Conservation (phyloP, 2,329 filamentous ascomycete genomes). For the Fusarium verrucosum region DNA sequence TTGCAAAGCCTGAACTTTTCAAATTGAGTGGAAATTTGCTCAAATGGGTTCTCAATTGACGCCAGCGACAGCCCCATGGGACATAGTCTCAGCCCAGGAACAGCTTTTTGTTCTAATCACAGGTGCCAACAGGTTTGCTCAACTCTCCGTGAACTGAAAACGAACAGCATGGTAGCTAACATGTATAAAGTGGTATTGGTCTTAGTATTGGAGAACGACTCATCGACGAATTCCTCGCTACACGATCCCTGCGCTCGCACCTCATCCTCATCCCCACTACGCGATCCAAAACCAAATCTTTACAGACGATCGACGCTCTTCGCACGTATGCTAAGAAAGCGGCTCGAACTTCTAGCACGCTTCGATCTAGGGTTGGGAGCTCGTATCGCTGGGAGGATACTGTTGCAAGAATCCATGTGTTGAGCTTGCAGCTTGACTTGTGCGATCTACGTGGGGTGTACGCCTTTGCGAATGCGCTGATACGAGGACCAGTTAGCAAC, state of each 20-base stretch:
- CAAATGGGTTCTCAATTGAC: slow-evolving; percentile 40
- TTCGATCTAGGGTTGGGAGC: slow-evolving; percentile 52
- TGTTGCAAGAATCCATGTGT: slow-evolving; percentile 64
- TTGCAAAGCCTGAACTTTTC: neutral
- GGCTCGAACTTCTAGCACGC: slow-evolving; percentile 49
- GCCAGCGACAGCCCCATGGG: slow-evolving; percentile 47
- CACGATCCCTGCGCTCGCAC: slow-evolving; percentile 71
- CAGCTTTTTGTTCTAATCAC: slow-evolving; percentile 77
- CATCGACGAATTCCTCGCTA: slow-evolving; percentile 86
- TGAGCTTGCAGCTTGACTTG: slow-evolving; percentile 68
- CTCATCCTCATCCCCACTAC: slow-evolving; percentile 87
- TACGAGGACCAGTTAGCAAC: slow-evolving; percentile 57
- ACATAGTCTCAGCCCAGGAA: slow-evolving; percentile 50
- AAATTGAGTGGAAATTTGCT: neutral
- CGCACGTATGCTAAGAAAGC: slow-evolving; percentile 65
- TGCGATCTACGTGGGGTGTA: slow-evolving; percentile 65
- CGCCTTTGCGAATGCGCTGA: slow-evolving; percentile 58
- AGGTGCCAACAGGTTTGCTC: slow-evolving; percentile 80
- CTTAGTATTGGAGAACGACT: slow-evolving; percentile 84
- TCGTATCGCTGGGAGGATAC: slow-evolving; percentile 51
- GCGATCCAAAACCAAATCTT: slow-evolving; percentile 76
- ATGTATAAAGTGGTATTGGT: slow-evolving; percentile 76
- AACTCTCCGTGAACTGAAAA: neutral
- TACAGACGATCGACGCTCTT: slow-evolving; percentile 73
- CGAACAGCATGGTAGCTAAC: slow-evolving; percentile 13